Base-by-base conservation (phyloP, 148 eudicot genomes). In the Drosera capensis region DNA sequence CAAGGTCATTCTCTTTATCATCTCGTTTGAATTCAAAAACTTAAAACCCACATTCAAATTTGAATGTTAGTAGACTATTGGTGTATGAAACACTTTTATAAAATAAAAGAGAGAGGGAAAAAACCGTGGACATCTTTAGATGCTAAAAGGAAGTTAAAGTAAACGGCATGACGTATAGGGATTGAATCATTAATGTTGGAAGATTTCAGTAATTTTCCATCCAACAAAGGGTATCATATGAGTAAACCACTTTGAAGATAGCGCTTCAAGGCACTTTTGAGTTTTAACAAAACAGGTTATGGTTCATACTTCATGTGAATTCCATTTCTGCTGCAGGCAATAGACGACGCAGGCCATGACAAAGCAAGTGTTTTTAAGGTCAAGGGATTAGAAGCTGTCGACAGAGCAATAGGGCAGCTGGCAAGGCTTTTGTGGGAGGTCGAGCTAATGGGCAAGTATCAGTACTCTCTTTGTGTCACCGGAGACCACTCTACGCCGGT, bases 401-500 rank as follows among this genome's bases (percentile, higher is more conserved):
- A 84, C 43, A 66, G 49, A 65, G 87, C 82, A 8, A 67, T 88
- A 44, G 78, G 85, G 19, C 97, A 84, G 65, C 72, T 90, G 17
- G 93, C 95, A 4, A 73, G 59, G 62, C 78, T 90, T n/a, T 86
- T 90, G 42, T 78, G 84, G 97, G 55, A 80, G 66, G 77, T 78
- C 0, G 87, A 90, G 65, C 69, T 78, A 58, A 58, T 63, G 2
- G 88, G 95, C n/a, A 62, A 55, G 7, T 80, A 71, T 40, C 62
- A 78, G 34, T 90, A 65, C 59, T 80, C 46, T 66, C 67, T 90
- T 7, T 84, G 97, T 51, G 79, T 84, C 43, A 84, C 95, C 0
- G 94, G 97, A 23, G 97, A 88, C 55, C 97, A 83, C 64, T 88
- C 97, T 36, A 88, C 97, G 24, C 97, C 97, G 0, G 94, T 88